Percentiles rank a stretch among this genome's conserved stretches.
phyloP scores from a whole-genome alignment of 1,284 basidiomycete species.

The Boletellus sp. region DNA sequence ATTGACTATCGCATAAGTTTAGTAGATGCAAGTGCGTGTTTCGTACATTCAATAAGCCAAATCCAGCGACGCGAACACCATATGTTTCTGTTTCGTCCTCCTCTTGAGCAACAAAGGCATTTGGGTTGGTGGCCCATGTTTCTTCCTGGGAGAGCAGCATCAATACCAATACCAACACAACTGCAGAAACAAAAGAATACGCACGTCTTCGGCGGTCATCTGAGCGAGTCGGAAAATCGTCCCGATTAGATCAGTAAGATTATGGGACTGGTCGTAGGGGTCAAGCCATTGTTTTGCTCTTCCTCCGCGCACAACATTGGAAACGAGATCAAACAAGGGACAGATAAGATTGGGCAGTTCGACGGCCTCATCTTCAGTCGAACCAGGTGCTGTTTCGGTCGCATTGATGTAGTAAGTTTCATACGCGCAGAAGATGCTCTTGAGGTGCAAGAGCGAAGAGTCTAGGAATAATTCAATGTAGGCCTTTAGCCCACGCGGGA shows the following conservation, averaged over 20 bases:
- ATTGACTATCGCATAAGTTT: slow-evolving; percentile 11
- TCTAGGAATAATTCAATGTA: slow-evolving; percentile 62
- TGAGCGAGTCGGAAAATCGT: slow-evolving; percentile 74
- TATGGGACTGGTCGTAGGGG: slow-evolving; percentile 29
- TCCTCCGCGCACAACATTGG: slow-evolving; percentile 58
- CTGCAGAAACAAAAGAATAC: slow-evolving; percentile 23
- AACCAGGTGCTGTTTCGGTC: slow-evolving; percentile 51
- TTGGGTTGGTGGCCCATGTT: slow-evolving; percentile 85
- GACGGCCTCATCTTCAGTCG: slow-evolving; percentile 76
- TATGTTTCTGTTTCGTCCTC: slow-evolving; percentile 87
- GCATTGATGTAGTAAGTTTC: slow-evolving; percentile 64
- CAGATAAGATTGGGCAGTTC: slow-evolving; percentile 75
- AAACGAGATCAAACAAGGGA: slow-evolving; percentile 79
- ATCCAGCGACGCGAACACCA: slow-evolving; percentile 78
- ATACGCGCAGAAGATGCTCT: slow-evolving; percentile 64
- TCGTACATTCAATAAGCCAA: slow-evolving; percentile 79
- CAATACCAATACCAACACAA: not conserved
- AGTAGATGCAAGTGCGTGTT: not conserved
- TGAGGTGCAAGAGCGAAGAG: slow-evolving; percentile 64
- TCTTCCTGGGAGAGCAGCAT: slow-evolving; percentile 63
- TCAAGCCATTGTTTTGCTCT: slow-evolving; percentile 63
- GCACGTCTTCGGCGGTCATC: slow-evolving; percentile 86
- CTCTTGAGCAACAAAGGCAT: slow-evolving; percentile 91
- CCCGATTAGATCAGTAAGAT: slow-evolving; percentile 56
- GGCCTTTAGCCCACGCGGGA: slow-evolving; percentile 63